phyloP scores from a whole-genome alignment of 306 rosid genomes.

The Betula pendula region DNA sequence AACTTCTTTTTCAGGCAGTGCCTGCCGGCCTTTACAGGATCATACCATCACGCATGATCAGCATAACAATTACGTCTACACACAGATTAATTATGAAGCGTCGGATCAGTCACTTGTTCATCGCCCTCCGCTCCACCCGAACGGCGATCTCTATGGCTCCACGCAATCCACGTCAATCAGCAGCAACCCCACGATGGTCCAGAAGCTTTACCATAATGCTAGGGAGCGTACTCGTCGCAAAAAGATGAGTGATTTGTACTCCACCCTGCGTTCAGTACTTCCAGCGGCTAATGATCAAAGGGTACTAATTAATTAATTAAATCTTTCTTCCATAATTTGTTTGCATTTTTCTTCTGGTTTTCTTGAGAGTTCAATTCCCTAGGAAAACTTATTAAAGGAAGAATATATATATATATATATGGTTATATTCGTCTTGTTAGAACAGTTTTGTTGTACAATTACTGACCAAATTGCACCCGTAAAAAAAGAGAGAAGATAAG shows the following conservation, averaged over 20 bases:
- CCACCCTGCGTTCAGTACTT: conserved; percentile 69
- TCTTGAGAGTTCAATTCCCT: no score
- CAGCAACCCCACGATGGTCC: conserved; percentile 24
- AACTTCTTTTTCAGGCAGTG: conserved; percentile 28
- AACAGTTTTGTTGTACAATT: no score
- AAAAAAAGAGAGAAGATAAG: no score
- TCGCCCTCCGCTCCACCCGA: neutral
- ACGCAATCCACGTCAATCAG: neutral
- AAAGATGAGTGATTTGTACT: conserved; percentile 63
- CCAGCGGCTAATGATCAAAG: conserved; percentile 46
- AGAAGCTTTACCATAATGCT: conserved; percentile 79
- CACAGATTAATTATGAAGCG: neutral
- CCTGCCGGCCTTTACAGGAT: conserved; percentile 37
- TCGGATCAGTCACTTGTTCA: neutral
- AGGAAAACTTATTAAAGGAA: no score
- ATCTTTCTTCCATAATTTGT: neutral
- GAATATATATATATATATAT: no score
- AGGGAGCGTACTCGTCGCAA: conserved; percentile 85
- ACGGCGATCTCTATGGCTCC: neutral
- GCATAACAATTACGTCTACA: neutral
- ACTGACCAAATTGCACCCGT: no score
- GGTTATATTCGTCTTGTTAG: no score
- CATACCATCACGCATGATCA: neutral
- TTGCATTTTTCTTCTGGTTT: neutral
- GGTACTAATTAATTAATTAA: conserved; percentile 29